These are phyloP conservation scores for Tolypocladium guangdongense DNA, from an alignment of 2,329 filamentous ascomycete species.

Conservation along the genomic window DNA sequence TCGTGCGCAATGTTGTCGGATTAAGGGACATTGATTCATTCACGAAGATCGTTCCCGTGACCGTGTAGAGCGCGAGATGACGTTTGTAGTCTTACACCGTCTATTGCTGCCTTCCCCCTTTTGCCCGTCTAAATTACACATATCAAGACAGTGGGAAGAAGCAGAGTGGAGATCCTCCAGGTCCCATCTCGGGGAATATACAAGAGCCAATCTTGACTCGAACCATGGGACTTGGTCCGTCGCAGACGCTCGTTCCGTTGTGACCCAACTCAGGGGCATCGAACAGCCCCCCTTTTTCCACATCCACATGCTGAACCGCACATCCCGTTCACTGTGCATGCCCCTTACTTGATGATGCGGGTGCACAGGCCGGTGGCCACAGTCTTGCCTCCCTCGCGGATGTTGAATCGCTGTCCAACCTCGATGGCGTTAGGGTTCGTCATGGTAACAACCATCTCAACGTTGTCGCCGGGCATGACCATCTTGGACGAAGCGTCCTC, in stretches of 20 bases:
- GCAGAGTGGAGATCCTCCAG: conserved; percentile 29
- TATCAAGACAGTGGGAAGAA: conserved; percentile 27
- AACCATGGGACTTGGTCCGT: conserved; percentile 11
- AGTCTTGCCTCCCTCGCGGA: conserved; percentile 90
- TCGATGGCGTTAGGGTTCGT: conserved; percentile 81
- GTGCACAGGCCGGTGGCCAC: conserved; percentile 78
- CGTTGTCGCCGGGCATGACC: conserved; percentile 97
- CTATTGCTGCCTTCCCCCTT: conserved; percentile 19
- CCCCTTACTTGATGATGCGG: conserved; percentile 49
- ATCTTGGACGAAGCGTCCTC: conserved; percentile 64
- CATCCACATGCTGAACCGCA: not conserved
- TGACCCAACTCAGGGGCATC: conserved; percentile 3
- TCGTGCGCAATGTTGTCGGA: not conserved
- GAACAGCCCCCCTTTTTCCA: conserved; percentile 3
- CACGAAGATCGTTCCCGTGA: not conserved
- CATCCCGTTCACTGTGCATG: not conserved
- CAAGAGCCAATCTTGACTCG: conserved; percentile 22
- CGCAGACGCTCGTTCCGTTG: conserved; percentile 5
- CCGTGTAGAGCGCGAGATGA: not conserved
- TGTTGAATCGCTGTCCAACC: conserved; percentile 90
- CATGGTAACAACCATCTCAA: conserved; percentile 89
- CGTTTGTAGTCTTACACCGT: conserved; percentile 7
- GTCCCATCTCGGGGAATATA: conserved; percentile 23
- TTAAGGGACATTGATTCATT: not conserved
- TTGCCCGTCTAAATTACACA: conserved; percentile 24